Percentiles rank a stretch among this genome's conserved stretches.
These are phyloP conservation scores for Colletotrichum lini DNA, from an alignment of 2,329 filamentous ascomycete genomes.

Conservation along the genomic window DNA sequence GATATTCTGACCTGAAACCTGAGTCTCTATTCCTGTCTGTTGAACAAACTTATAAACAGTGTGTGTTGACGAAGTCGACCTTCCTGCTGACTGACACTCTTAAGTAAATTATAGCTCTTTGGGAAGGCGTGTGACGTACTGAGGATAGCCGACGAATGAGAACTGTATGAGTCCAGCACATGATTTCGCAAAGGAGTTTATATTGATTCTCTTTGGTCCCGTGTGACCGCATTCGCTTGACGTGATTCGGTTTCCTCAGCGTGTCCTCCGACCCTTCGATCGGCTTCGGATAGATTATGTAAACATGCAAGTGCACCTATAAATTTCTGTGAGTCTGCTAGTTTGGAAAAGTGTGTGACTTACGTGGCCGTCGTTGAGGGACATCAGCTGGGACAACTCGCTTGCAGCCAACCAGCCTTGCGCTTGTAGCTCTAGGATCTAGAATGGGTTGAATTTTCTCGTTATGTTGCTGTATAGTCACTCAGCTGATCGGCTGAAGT, in stretches of 20 bases:
- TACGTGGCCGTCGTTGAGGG: not conserved
- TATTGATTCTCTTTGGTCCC: constrained; percentile 8
- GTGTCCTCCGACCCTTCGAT: not conserved
- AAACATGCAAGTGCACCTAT: constrained; percentile 1
- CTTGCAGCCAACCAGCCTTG: not conserved
- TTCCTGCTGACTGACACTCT: too few relatives aligned
- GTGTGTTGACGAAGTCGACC: too few relatives aligned
- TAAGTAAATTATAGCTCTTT: too few relatives aligned
- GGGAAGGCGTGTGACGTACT: not conserved
- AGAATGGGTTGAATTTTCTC: constrained; percentile 11
- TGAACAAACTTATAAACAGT: too few relatives aligned
- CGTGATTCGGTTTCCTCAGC: not conserved
- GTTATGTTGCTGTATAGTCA: constrained; percentile 1
- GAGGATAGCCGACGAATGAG: not conserved
- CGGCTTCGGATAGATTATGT: constrained; percentile 14
- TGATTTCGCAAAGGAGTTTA: constrained; percentile 5
- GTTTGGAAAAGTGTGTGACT: not conserved
- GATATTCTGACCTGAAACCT: too few relatives aligned
- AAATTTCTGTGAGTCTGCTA: constrained; percentile 2
- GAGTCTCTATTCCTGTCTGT: too few relatives aligned
- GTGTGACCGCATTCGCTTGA: not conserved
- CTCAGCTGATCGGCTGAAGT: not conserved
- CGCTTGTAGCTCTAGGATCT: not conserved
- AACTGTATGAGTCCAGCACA: constrained; percentile 1
- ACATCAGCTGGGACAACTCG: constrained; percentile 10